Conservation (phyloP, 805 yeast species). For the Candida quercuum region DNA sequence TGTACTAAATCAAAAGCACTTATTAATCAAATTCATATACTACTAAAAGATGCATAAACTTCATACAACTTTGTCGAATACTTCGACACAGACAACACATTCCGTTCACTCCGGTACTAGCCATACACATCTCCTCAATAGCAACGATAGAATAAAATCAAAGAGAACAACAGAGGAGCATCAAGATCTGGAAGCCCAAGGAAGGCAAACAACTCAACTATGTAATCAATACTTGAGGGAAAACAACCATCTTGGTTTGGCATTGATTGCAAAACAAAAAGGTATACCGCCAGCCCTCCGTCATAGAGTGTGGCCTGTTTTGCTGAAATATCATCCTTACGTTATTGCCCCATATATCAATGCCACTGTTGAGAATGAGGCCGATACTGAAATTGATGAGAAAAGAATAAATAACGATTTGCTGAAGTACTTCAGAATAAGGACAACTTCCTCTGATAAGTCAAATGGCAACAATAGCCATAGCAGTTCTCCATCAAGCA, state of each 20-base stretch:
- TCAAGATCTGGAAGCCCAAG: constrained; percentile 7
- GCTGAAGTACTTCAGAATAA: constrained; percentile 49
- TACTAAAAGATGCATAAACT: constrained; percentile 7
- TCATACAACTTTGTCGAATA: constrained; percentile 16
- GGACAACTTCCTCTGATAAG: constrained; percentile 11
- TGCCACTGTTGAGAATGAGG: constrained; percentile 31
- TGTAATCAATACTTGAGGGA: constrained; percentile 51
- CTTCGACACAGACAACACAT: constrained; percentile 7
- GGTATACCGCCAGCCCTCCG: constrained; percentile 85
- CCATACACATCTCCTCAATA: constrained; percentile 12
- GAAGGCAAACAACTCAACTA: constrained; percentile 35
- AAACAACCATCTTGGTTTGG: constrained; percentile 69
- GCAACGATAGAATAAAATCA: background rate
- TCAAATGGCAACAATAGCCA: background rate
- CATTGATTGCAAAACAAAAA: constrained; percentile 71
- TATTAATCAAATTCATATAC: background rate
- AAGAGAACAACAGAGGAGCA: constrained; percentile 2
- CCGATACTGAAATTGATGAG: constrained; percentile 23
- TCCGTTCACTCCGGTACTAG: background rate
- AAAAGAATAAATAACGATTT: constrained; percentile 48
- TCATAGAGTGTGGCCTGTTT: constrained; percentile 77
- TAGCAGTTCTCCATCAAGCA: constrained; percentile 8
- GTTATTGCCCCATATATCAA: constrained; percentile 72
- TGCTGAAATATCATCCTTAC: constrained; percentile 79
- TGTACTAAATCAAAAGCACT: too few species aligned